Evolutionary conservation across 495 filamentous ascomycete species (phyloP).

Genomic region (Usnea hakonensis): DNA sequence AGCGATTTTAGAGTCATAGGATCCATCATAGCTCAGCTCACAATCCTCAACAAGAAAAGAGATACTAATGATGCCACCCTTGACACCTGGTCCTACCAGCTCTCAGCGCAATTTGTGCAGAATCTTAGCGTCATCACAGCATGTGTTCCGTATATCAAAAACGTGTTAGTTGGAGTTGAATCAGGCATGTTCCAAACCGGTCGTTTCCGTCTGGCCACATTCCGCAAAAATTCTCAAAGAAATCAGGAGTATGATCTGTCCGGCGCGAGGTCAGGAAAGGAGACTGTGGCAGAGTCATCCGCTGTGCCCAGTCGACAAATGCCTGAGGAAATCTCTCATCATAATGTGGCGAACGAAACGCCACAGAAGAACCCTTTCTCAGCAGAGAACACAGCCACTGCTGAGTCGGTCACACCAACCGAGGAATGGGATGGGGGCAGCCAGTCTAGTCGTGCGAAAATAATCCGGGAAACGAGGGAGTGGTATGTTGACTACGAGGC

Average conservation of each 20-base stretch:
- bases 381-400: not conserved
- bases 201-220: not conserved
- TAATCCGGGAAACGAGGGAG: constrained; percentile 26
- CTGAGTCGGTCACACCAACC: not conserved
- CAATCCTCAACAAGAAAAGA: constrained; percentile 19
- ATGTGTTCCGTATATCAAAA: constrained; percentile 40
- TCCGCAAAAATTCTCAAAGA: not conserved
- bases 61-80: constrained; percentile 21
- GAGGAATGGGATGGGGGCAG: constrained; percentile 28
- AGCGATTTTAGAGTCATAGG: constrained; percentile 24
- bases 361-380: constrained; percentile 5
- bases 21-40: constrained; percentile 30
- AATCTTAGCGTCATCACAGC: constrained; percentile 36
- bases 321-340: not conserved
- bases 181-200: constrained; percentile 13
- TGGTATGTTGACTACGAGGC: constrained; percentile 7
- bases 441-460: constrained; percentile 30
- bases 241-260: not conserved
- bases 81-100: constrained; percentile 26
- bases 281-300: not conserved
- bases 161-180: constrained; percentile 28
- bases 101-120: constrained; percentile 32
- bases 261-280: not conserved
- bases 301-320: not conserved
- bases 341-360: not conserved